A percentile compares a stretch with the other conserved stretches of the same genome.
phyloP scores from a whole-genome alignment of 1,284 basidiomycete species.

The Bjerkandera adusta region DNA sequence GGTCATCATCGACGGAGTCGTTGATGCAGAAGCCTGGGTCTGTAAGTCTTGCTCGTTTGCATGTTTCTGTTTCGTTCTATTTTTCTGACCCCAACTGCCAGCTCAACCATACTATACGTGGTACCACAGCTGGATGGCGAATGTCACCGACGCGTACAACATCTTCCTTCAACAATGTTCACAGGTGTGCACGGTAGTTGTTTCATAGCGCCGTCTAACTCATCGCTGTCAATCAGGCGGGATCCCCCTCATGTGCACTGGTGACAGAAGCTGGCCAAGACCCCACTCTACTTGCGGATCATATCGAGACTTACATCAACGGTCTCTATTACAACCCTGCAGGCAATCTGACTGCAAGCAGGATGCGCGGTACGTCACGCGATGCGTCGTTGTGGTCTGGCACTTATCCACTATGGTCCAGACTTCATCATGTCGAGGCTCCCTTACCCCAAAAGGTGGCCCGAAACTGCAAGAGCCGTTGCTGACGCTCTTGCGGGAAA shows the following conservation, averaged over 20 bases:
- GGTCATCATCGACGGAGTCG: slow-evolving; percentile 25
- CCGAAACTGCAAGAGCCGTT: slow-evolving; percentile 14
- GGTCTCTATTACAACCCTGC: slow-evolving; percentile 30
- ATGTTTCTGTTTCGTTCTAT: not conserved
- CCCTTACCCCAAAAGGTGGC: slow-evolving; percentile 21
- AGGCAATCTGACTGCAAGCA: slow-evolving; percentile 35
- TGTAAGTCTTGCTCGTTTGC: slow-evolving; percentile 19
- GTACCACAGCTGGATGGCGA: slow-evolving; percentile 30
- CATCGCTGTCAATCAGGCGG: slow-evolving; percentile 22
- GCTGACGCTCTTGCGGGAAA: slow-evolving; percentile 27
- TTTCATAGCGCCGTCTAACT: not conserved
- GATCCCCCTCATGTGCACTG: slow-evolving; percentile 30
- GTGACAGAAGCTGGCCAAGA: slow-evolving; percentile 24
- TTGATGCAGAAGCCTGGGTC: slow-evolving; percentile 25
- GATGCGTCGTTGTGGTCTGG: not conserved
- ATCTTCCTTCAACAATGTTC: slow-evolving; percentile 34
- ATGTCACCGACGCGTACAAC: slow-evolving; percentile 32
- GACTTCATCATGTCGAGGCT: slow-evolving; percentile 22
- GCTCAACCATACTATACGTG: slow-evolving; percentile 34
- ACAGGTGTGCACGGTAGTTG: slow-evolving; percentile 20
- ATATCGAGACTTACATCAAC: slow-evolving; percentile 35
- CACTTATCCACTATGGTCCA: slow-evolving; percentile 1
- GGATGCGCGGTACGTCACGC: slow-evolving; percentile 27
- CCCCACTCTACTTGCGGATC: slow-evolving; percentile 25
- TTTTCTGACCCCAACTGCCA: too few species aligned